These are phyloP conservation scores for Akebia trifoliata DNA, from an alignment of 164 flowering plant species.

Conservation along the genomic window DNA sequence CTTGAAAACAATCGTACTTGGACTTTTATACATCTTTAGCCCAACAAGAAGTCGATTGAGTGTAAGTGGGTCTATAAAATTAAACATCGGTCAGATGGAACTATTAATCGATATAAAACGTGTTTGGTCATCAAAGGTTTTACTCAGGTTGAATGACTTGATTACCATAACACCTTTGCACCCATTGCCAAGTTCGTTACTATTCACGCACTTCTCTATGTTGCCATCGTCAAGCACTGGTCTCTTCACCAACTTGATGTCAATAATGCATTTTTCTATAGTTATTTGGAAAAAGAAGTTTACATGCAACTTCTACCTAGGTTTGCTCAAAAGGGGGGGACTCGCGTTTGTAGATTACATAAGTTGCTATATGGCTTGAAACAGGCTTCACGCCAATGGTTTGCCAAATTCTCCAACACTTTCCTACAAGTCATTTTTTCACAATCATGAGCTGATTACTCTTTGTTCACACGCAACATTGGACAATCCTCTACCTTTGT, in stretches of 20 bases:
- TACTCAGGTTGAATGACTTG: background rate
- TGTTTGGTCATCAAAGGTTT: background rate
- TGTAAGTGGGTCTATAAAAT: background rate
- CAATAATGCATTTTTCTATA: background rate
- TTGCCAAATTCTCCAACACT: background rate
- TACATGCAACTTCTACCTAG: background rate
- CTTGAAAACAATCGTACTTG: too few relatives aligned
- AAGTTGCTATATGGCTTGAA: background rate
- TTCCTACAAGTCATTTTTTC: too few relatives aligned
- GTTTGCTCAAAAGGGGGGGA: background rate
- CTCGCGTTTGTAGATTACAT: background rate
- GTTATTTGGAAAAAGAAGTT: background rate
- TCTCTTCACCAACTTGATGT: too few relatives aligned
- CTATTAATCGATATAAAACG: background rate
- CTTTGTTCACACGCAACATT: too few relatives aligned
- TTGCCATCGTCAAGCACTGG: too few relatives aligned
- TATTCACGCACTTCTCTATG: too few relatives aligned
- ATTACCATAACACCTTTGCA: too few relatives aligned
- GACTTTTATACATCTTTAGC: background rate
- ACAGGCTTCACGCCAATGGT: slow-evolving; percentile 5
- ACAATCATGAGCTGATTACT: too few relatives aligned
- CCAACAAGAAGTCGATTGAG: background rate
- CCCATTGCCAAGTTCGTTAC: too few relatives aligned
- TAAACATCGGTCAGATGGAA: background rate
- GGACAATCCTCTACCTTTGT: too few relatives aligned